phyloP scores from a whole-genome alignment of 225 moss, liverwort and hornwort species.

The Straminergon stramineum region DNA sequence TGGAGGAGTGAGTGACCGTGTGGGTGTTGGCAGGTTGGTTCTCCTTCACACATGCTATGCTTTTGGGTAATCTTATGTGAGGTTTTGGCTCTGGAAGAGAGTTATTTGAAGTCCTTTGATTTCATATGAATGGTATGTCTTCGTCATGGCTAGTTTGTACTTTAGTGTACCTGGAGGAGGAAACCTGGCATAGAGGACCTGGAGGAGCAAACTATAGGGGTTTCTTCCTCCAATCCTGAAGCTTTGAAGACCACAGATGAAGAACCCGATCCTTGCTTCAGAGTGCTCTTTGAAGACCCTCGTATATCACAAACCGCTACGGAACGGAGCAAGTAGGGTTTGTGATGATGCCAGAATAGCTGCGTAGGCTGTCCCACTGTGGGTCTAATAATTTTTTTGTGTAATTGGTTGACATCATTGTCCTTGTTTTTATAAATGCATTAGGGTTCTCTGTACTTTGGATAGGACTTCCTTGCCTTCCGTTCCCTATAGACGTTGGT shows the following conservation, averaged over 20 bases:
- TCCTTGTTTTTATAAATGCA: background rate
- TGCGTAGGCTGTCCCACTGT: background rate
- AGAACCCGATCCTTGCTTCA: background rate
- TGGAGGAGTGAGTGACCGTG: background rate
- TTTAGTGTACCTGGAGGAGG: background rate
- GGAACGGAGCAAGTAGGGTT: background rate
- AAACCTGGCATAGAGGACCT: background rate
- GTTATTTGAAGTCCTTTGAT: background rate
- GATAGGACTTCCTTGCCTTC: background rate
- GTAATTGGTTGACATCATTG: background rate
- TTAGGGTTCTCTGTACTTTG: background rate
- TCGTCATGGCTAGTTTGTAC: background rate
- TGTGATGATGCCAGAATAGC: background rate
- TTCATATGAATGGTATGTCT: background rate
- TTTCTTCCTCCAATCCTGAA: background rate
- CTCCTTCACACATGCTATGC: background rate
- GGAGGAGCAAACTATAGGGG: background rate
- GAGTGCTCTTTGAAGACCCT: background rate
- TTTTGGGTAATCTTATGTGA: background rate
- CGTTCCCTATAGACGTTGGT: background rate
- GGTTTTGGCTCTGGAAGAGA: background rate
- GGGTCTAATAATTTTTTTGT: background rate
- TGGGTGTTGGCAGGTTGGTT: slow-evolving; percentile 26
- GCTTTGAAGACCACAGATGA: background rate
- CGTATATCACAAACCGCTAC: background rate